phyloP scores from a whole-genome alignment of 1,284 basidiomycete species.

The Cryptococcus hybrid region DNA sequence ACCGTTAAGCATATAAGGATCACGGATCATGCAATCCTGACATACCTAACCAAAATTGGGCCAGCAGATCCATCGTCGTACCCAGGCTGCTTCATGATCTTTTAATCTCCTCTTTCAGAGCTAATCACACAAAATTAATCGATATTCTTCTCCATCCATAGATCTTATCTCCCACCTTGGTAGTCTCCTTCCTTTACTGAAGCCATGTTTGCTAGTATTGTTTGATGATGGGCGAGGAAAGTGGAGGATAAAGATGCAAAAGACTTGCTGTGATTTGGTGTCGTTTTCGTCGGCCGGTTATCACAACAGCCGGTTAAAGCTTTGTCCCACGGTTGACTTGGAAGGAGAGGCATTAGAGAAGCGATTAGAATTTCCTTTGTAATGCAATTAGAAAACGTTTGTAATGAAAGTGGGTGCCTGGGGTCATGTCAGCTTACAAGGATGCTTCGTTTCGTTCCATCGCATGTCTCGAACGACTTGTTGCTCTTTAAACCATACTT shows the following conservation, averaged over 20 bases:
- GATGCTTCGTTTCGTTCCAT: too few species aligned
- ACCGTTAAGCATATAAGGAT: constrained; percentile 2
- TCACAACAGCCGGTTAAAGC: too few species aligned
- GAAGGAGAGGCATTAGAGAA: too few species aligned
- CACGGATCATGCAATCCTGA: not conserved
- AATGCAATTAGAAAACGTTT: too few species aligned
- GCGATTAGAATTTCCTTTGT: too few species aligned
- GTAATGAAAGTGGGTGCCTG: too few species aligned
- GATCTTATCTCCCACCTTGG: constrained; percentile 23
- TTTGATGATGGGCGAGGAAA: not conserved
- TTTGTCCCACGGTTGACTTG: too few species aligned
- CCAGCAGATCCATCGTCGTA: constrained; percentile 51
- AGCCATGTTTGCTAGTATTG: not conserved
- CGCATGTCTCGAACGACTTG: too few species aligned
- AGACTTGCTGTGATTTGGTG: not conserved
- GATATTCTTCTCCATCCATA: not conserved
- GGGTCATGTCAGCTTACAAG: too few species aligned
- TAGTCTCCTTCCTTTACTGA: constrained; percentile 41
- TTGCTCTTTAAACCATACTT: too few species aligned
- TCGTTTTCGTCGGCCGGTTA: too few species aligned
- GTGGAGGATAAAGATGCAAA: not conserved
- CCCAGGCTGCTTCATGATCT: constrained; percentile 47
- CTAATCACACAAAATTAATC: constrained; percentile 10
- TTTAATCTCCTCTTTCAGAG: constrained; percentile 44
- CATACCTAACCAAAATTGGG: constrained; percentile 47